A percentile compares a stretch with the other conserved stretches of the same genome.
These are phyloP conservation scores for Brassica nigra DNA, from an alignment of 345 rosid species.

Conservation along the genomic window DNA sequence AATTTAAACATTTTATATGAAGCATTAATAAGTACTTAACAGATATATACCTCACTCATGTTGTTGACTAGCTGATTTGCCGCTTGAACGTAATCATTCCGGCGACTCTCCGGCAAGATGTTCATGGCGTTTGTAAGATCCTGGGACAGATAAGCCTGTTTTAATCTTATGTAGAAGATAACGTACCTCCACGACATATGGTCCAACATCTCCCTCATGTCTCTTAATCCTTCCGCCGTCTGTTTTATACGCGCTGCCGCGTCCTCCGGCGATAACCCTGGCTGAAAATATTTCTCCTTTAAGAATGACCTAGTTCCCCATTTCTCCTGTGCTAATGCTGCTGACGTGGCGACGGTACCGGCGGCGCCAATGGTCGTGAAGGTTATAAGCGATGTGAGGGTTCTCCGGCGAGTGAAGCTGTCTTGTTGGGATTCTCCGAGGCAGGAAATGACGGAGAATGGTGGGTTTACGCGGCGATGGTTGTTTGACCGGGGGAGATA, in stretches of 20 bases:
- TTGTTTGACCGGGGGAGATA: conserved; percentile 44
- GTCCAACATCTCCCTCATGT: conserved; percentile 82
- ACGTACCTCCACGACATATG: conserved; percentile 92
- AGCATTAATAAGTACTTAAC: neutral
- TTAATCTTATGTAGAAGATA: conserved; percentile 72
- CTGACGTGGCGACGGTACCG: conserved; percentile 28
- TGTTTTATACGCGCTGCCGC: conserved; percentile 85
- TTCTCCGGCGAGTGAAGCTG: conserved; percentile 46
- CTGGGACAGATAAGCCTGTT: conserved; percentile 73
- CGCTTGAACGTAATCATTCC: conserved; percentile 58
- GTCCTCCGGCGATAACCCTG: conserved; percentile 73
- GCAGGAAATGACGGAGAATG: conserved; percentile 37
- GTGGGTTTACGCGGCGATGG: conserved; percentile 26
- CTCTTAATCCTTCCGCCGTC: conserved; percentile 82
- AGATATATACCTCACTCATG: conserved; percentile 65
- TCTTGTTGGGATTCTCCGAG: conserved; percentile 31
- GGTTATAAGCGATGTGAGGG: conserved; percentile 41
- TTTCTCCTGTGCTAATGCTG: conserved; percentile 59
- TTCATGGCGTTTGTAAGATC: conserved; percentile 73
- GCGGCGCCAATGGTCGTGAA: conserved; percentile 45
- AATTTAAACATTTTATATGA: neutral
- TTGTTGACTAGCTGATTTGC: conserved; percentile 77
- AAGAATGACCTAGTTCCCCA: conserved; percentile 86
- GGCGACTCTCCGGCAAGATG: conserved; percentile 58
- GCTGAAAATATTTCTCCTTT: conserved; percentile 66